phyloP scores from a whole-genome alignment of 139 green algal species.

The Ettlia oleoabundans region DNA sequence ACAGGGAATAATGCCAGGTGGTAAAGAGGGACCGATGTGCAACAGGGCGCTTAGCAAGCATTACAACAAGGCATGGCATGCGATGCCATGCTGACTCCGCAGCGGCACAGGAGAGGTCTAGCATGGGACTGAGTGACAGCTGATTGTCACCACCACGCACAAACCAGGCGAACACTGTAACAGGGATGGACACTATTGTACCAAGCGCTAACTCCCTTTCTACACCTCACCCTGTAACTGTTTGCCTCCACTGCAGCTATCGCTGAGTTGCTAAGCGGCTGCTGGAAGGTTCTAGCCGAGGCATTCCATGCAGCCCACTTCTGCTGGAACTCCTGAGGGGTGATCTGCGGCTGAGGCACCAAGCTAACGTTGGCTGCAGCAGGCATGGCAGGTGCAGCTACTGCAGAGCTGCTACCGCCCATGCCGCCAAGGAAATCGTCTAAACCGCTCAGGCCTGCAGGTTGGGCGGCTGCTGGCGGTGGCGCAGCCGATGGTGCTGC shows the following conservation, averaged over 20 bases:
- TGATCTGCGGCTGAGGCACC: slow-evolving; percentile 10
- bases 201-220: too few species aligned
- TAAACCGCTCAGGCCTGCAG: neutral
- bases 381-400: neutral
- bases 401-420: neutral
- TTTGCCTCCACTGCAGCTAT: slow-evolving; percentile 19
- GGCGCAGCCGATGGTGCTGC: neutral
- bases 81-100: too few species aligned
- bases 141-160: neutral
- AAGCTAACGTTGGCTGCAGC: neutral
- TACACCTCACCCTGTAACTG: slow-evolving; percentile 14
- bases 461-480: neutral
- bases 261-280: neutral
- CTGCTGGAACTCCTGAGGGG: slow-evolving; percentile 28
- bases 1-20: neutral
- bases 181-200: too few species aligned
- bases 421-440: slow-evolving; percentile 21
- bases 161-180: too few species aligned
- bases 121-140: too few species aligned
- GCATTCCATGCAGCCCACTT: slow-evolving; percentile 19
- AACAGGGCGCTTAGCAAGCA: neutral
- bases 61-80: too few species aligned
- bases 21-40: neutral
- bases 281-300: neutral
- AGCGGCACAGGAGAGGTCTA: too few species aligned